Base-by-base conservation (phyloP, 2,329 filamentous ascomycete genomes). In the Sordariomycetes sp. region DNA sequence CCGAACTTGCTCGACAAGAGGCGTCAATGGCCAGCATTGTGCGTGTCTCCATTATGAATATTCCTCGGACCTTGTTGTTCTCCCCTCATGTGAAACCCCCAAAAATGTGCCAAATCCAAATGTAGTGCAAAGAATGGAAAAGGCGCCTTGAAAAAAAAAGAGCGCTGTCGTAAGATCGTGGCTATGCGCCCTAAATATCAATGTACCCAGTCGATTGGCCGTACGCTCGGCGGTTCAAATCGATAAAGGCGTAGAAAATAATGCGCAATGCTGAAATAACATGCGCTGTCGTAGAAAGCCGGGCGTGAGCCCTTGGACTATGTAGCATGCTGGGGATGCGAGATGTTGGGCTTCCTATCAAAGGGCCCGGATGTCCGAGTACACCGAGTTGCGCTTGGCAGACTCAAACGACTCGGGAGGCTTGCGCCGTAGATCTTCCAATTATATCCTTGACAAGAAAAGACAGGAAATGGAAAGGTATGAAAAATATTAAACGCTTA, bases 231-330 rank as follows among this genome's bases (percentile, higher is more conserved):
- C 30, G 30, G 20, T 23, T 21, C 16, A 20, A 27, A 30, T 21
- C 15, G 18, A 24, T 15, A 28, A 29, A n/a, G 12, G 11, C 8
- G 7, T n/a, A 17, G 8, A 30, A 30, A 30, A 30, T 9, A 20
- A n/a, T n/a, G 30, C 20, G 17, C 18, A 14, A 21, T 21, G 20
- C 18, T 19, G 21, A 27, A 27, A 16, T 19, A 32, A 20, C 8
- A 26, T n/a, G n/a, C 8, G 5, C 17, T 36, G 29, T 20, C n/a
- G 15, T 32, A 18, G 25, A 14, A 28, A n/a, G 12, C 21, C 29
- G 21, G 36, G 36, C 36, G 36, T 27, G 36, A 38, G 36, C 36
- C 36, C 21, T 31, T 23, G 16, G 24, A 33, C 16, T 12, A 20
- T 36, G 29, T 36, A 32, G 34, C 34, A 36, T 32, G 29, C 34